Conservation (phyloP, 2,329 filamentous ascomycete genomes). For the Helotiales sp. region DNA sequence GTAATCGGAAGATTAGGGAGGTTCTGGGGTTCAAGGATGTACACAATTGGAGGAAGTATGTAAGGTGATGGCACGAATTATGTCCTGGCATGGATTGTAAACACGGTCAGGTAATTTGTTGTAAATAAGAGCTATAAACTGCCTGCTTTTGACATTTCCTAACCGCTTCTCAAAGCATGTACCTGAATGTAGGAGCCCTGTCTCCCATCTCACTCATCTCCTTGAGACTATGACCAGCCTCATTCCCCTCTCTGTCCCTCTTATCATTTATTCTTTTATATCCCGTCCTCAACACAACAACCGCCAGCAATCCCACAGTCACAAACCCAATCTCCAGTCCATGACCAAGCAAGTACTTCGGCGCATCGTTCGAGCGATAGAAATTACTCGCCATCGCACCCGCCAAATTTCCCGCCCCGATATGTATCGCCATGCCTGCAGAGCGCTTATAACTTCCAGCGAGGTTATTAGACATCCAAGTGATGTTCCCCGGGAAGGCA, state of each 20-base stretch:
- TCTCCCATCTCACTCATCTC: conserved; percentile 17
- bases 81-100: too few relatives aligned
- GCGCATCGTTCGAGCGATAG: conserved; percentile 59
- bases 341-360: conserved; percentile 58
- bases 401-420: conserved; percentile 63
- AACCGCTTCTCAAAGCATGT: background rate
- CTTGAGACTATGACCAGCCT: background rate
- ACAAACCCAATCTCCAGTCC: conserved; percentile 16
- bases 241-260: conserved; percentile 13
- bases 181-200: conserved; percentile 8
- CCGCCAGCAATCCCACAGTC: background rate
- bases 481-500: conserved; percentile 51
- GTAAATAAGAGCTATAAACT: background rate
- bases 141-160: background rate
- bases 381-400: conserved; percentile 75
- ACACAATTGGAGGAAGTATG: conserved; percentile 55
- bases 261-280: conserved; percentile 15
- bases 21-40: conserved; percentile 63
- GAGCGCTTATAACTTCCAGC: conserved; percentile 60
- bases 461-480: conserved; percentile 63
- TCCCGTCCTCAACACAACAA: conserved; percentile 6
- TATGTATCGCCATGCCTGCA: conserved; percentile 68
- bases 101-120: too few relatives aligned
- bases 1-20: conserved; percentile 63
- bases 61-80: conserved; percentile 5